Evolutionary conservation across 306 rosid genomes (phyloP).

Genomic region (Rosa rugosa): DNA sequence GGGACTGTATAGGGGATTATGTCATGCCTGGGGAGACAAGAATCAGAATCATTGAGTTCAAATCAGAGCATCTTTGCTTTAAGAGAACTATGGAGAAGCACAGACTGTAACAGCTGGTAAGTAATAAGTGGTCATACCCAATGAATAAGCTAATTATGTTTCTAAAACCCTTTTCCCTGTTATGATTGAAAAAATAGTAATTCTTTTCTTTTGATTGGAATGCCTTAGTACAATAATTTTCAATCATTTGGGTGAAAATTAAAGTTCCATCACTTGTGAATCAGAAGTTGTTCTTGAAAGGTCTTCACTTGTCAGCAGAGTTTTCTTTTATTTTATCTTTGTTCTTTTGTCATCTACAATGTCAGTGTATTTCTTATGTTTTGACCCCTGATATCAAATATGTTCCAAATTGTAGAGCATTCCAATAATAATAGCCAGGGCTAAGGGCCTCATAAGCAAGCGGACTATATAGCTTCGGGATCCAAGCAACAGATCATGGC

Average conservation of each 20-base stretch:
- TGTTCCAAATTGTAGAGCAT: not conserved
- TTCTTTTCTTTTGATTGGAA: not conserved
- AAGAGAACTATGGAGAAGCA: not conserved
- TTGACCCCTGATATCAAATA: not conserved
- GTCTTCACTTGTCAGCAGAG: not conserved
- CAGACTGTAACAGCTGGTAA: not conserved
- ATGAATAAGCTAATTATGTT: not conserved
- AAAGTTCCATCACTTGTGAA: not conserved
- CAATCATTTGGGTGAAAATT: not conserved
- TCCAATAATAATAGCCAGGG: not conserved
- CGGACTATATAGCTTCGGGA: not conserved
- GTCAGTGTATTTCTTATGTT: not conserved
- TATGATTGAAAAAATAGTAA: not conserved
- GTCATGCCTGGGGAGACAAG: not conserved
- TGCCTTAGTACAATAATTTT: not conserved
- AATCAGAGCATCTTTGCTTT: constrained; percentile 8
- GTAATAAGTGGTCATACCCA: not conserved
- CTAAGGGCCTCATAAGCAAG: not conserved
- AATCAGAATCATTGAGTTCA: not conserved
- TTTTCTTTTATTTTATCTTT: not conserved
- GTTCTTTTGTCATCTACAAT: not conserved
- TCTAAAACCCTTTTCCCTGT: not conserved
- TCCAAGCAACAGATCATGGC: not conserved
- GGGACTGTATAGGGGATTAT: constrained; percentile 5
- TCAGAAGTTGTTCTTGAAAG: too few species aligned